Conservation (phyloP, 768 basidiomycete genomes). For the Vararia minispora region DNA sequence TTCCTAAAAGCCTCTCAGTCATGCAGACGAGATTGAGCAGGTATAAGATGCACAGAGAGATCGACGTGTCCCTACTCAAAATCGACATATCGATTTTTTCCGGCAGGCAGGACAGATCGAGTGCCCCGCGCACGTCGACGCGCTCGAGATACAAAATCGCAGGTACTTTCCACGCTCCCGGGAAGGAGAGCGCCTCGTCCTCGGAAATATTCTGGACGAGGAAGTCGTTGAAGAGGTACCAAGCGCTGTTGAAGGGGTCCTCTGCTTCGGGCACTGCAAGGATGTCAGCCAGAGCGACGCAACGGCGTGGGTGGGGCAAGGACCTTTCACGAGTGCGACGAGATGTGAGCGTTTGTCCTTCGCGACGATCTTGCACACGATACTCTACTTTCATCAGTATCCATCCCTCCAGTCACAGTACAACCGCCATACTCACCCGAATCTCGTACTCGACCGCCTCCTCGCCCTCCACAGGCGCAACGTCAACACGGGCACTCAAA, state of each 20-base stretch:
- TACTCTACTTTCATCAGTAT: too few species aligned
- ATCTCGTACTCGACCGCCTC: slow-evolving; percentile 56
- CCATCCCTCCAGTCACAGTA: too few species aligned
- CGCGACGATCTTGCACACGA: slow-evolving; percentile 65
- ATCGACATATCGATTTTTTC: slow-evolving; percentile 62
- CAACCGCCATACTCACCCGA: slow-evolving; percentile 56
- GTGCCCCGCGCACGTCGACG: slow-evolving; percentile 37
- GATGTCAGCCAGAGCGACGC: not conserved
- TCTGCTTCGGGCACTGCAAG: slow-evolving; percentile 61
- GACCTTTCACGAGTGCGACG: slow-evolving; percentile 80
- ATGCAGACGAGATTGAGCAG: too few species aligned
- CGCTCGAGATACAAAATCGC: slow-evolving; percentile 88
- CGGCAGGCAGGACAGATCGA: slow-evolving; percentile 60
- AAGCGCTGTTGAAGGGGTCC: slow-evolving; percentile 37
- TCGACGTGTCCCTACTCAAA: slow-evolving; percentile 77
- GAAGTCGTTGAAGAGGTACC: slow-evolving; percentile 98
- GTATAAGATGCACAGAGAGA: slow-evolving; percentile 52
- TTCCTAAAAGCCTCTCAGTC: too few species aligned
- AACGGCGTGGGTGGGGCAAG: slow-evolving; percentile 11
- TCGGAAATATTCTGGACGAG: slow-evolving; percentile 76
- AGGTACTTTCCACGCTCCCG: slow-evolving; percentile 92
- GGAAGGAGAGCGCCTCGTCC: slow-evolving; percentile 80
- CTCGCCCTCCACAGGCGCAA: too few species aligned
- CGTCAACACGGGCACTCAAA: too few species aligned
- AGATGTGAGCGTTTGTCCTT: slow-evolving; percentile 73